phyloP scores from a whole-genome alignment of 2,329 filamentous ascomycete species.

The Phyllosticta citrichinensis region DNA sequence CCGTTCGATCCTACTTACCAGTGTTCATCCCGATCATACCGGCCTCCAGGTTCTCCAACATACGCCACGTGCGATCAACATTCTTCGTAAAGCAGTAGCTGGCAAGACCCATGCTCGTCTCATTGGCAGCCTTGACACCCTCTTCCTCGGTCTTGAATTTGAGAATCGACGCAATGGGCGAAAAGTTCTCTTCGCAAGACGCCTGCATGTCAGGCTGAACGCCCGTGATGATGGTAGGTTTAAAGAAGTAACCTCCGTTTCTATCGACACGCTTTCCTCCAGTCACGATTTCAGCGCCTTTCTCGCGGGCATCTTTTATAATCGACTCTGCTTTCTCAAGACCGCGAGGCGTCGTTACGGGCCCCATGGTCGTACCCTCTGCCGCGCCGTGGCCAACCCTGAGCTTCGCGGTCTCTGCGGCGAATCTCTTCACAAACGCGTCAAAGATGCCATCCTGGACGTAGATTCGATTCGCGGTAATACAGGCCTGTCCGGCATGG shows the following conservation, averaged over 20 bases:
- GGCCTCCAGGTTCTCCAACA: conserved; percentile 20
- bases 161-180: conserved; percentile 25
- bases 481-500: conserved; percentile 33
- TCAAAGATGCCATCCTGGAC: conserved; percentile 30
- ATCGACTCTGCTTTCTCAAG: conserved; percentile 49
- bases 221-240: conserved; percentile 24
- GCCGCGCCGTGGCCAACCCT: conserved; percentile 51
- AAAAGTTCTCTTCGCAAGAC: conserved; percentile 30
- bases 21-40: conserved; percentile 26
- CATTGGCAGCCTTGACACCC: conserved; percentile 27
- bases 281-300: conserved; percentile 53
- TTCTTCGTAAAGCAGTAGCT: conserved; percentile 31
- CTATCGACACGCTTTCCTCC: conserved; percentile 45
- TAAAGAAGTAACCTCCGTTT: conserved; percentile 15
- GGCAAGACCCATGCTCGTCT: conserved; percentile 30
- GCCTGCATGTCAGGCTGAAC: conserved; percentile 25
- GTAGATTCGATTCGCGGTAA: conserved; percentile 28
- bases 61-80: conserved; percentile 26
- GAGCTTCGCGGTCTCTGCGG: conserved; percentile 45
- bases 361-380: conserved; percentile 23
- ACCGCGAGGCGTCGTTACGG: conserved; percentile 46
- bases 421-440: conserved; percentile 27
- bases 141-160: conserved; percentile 32
- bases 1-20: neutral
- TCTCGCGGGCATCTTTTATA: conserved; percentile 52